Base-by-base conservation (phyloP, 305 asterid genomes). In the Withania somnifera region DNA sequence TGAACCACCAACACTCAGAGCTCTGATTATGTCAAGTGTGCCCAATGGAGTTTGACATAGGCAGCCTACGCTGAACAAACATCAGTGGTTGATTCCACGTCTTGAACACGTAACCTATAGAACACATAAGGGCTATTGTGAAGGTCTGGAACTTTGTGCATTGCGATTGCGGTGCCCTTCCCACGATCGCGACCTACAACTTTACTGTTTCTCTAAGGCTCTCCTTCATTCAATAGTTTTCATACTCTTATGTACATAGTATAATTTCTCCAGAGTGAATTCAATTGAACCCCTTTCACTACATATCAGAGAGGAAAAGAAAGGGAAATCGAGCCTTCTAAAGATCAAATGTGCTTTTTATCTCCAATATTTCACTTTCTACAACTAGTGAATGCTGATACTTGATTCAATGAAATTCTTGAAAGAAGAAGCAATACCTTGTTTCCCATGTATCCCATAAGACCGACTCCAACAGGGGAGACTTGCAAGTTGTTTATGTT, bases 401-500 rank as follows among this genome's bases (percentile, higher is more conserved):
- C 24, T 73, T 73, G 73, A 53, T 38, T 22, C 57, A 79, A 60
- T 7, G 17, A 57, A 79, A 42, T 34, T 36, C 11, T 13, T 58
- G 45, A 47, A 60, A 38, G n/a, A 82, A 79, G 84, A 84, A 81
- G 36, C 53, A 77, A 34, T 87, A 95, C 99, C 99, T 95, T 95
- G 86, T 95, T 95, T 11, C 99, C 99, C 93, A 95, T 89, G 88
- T 93, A 95, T 51, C 99, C 98, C 98, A 95, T 94, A 19, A 95
- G 91, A 80, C 99, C 99, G 54, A 90, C 89, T 82, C 99, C 99
- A 5, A 95, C 99, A 4, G 95, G 95, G 75, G 98, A 94, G 32
- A 95, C 99, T 91, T 89, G 89, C 87, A 95, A 83, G 88, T 93
- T 87, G 90, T 93, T 92, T 81, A 94, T 83, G 82, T 92, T 96